Evolutionary conservation across 768 basidiomycete species (phyloP).

Genomic region (Gymnopilus dilepis): DNA sequence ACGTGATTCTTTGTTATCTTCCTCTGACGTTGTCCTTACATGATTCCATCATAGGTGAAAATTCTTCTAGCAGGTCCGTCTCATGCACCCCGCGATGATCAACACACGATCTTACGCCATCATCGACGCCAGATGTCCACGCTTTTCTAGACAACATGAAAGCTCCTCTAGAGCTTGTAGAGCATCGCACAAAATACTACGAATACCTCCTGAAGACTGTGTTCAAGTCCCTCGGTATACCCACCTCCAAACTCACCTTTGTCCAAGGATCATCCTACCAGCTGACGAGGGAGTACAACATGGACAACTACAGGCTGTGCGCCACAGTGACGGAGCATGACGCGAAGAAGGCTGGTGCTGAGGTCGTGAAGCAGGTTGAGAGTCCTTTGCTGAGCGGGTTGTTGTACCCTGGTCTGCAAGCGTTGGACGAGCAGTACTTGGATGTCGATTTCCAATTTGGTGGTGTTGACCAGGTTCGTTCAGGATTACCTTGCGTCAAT

Average conservation of each 20-base stretch:
- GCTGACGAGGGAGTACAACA: slow-evolving; percentile 86
- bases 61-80: slow-evolving; percentile 76
- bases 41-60: slow-evolving; percentile 55
- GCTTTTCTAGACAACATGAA: slow-evolving; percentile 98
- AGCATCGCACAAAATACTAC: slow-evolving; percentile 90
- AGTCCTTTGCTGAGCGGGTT: slow-evolving; percentile 89
- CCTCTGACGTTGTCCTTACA: slow-evolving; percentile 21
- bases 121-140: slow-evolving; percentile 75
- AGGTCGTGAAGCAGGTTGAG: slow-evolving; percentile 97
- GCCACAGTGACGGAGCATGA: slow-evolving; percentile 95
- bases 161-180: slow-evolving; percentile 91
- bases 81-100: neutral
- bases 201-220: slow-evolving; percentile 79
- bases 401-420: slow-evolving; percentile 95
- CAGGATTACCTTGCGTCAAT: neutral
- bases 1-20: slow-evolving; percentile 14
- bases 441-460: slow-evolving; percentile 98
- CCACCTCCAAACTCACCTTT: slow-evolving; percentile 81
- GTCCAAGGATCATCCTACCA: slow-evolving; percentile 94
- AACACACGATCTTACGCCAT: neutral
- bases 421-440: slow-evolving; percentile 97
- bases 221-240: slow-evolving; percentile 89
- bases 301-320: slow-evolving; percentile 93
- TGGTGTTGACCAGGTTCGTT: slow-evolving; percentile 89
- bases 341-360: slow-evolving; percentile 97